A percentile compares a stretch with the other conserved stretches of the same genome.
These are phyloP conservation scores for Choiromyces venosus DNA, from an alignment of 495 filamentous ascomycete species.

Conservation along the genomic window DNA sequence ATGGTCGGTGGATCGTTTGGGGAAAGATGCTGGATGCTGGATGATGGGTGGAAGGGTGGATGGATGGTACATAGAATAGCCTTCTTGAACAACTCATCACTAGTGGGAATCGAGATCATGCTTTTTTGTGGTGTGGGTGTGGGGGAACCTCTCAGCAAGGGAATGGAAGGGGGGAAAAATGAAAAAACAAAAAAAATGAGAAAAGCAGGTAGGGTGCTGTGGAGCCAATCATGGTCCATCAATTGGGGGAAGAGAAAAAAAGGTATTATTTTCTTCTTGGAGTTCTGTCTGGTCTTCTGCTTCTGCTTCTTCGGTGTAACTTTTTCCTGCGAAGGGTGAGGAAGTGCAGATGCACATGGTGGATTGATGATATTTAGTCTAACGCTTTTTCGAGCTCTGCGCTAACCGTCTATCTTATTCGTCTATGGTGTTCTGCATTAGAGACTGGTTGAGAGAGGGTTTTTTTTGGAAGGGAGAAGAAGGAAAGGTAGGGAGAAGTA, in stretches of 20 bases:
- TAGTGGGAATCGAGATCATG: conserved; percentile 34
- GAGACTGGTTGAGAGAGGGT: not conserved
- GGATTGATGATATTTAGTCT: not conserved
- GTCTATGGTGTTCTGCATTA: not conserved
- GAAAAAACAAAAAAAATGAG: not conserved
- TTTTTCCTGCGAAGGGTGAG: not conserved
- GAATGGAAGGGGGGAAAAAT: not conserved
- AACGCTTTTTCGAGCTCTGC: not conserved
- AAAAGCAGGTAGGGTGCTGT: not conserved
- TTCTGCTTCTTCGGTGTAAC: not conserved
- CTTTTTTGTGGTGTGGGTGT: conserved; percentile 13
- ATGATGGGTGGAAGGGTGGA: conserved; percentile 22
- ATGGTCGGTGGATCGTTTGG: not conserved
- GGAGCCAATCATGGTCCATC: not conserved
- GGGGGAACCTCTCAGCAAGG: not conserved
- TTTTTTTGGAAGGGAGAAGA: not conserved
- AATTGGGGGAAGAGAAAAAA: not conserved
- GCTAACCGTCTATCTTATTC: not conserved
- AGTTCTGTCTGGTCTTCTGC: not conserved
- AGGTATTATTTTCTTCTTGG: not conserved
- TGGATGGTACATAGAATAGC: conserved; percentile 6
- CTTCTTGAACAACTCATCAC: conserved; percentile 38
- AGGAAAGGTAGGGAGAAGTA: not conserved
- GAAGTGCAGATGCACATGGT: not conserved
- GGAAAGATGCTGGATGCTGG: not conserved